Evolutionary conservation across 2,329 filamentous ascomycete genomes (phyloP), one percentile per base, ranked within the genome.

Genomic region (Verticillium isaacii): DNA sequence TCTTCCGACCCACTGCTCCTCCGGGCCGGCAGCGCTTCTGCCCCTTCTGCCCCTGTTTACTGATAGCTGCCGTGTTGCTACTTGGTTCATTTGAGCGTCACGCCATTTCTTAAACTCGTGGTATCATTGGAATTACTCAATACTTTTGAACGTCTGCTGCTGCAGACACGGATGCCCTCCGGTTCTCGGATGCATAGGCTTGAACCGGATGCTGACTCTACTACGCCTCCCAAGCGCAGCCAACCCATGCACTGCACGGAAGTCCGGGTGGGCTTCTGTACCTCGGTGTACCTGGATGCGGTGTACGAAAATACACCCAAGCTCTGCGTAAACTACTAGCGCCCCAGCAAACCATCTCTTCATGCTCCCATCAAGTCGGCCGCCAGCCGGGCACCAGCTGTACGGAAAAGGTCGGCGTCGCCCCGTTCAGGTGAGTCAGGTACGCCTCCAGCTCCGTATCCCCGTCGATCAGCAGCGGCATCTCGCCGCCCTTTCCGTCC

Each of bases 401-500:
- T 15, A 81, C 76, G 55, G 70, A 73, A 66, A 82, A 82, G 9
- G 75, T 79, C 7, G 79, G 77, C 37, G 79, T 72, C 25, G 67
- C 68, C 14, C 70, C 80, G 65, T 84, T 77, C 32, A 89, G 79
- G 70, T 91, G 88, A 56, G 82, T 80, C 66, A 95, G 73, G 74
- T 93, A 94, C 0, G 88, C 88, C 63, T 83, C 82, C 64, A 95
- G 72, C 75, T 94, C 90, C 64, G 86, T 84, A 67, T 93, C 89
- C 50, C 87, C 82, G 60, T 88, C 87, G 67, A 94, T 88, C 61
- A 81, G 76, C 68, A 91, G 83, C 17, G 78, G 78, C 55, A 90
- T 78, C 69, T 91, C 89, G 58, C 80, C 80, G 5, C 84, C 86
- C 65, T 80, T 80, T 15, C 76, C 80, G 68, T 85, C 81, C 68